Evolutionary conservation across 2,329 filamentous ascomycete species (phyloP).

Genomic region (Aspergillus unguis): DNA sequence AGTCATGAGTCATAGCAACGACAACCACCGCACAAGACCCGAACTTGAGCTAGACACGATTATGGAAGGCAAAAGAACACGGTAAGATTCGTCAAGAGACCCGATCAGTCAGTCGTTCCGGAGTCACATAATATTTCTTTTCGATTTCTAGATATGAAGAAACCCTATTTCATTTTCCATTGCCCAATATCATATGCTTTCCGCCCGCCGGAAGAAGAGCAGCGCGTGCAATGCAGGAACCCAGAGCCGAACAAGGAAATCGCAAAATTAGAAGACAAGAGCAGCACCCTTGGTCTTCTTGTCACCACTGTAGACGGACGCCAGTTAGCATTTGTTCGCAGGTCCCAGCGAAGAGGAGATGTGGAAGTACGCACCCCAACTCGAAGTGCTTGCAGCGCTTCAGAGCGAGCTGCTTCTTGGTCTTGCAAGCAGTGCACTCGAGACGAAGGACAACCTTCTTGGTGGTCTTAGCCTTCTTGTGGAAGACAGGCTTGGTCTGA

Average conservation of each 20-base stretch:
- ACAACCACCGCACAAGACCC: background rate
- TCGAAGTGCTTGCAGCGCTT: slow-evolving; percentile 99
- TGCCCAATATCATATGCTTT: slow-evolving; percentile 37
- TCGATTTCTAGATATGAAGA: slow-evolving; percentile 36
- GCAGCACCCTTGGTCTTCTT: slow-evolving; percentile 99
- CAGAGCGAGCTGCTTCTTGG: slow-evolving; percentile 93
- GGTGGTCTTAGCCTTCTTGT: slow-evolving; percentile 99
- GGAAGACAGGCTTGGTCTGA: slow-evolving; percentile 99
- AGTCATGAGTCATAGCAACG: background rate
- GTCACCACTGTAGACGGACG: slow-evolving; percentile 71
- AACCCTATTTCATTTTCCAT: slow-evolving; percentile 44
- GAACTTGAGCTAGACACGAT: background rate
- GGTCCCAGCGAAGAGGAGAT: too few species aligned
- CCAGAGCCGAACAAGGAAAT: slow-evolving; percentile 44
- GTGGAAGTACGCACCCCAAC: slow-evolving; percentile 71
- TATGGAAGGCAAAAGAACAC: background rate
- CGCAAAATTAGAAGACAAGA: slow-evolving; percentile 87
- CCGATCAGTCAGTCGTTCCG: slow-evolving; percentile 27
- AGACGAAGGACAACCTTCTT: slow-evolving; percentile 99
- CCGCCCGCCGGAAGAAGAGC: slow-evolving; percentile 32
- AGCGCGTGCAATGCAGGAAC: slow-evolving; percentile 40
- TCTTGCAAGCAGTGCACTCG: slow-evolving; percentile 97
- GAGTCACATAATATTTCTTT: slow-evolving; percentile 35
- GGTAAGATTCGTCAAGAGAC: slow-evolving; percentile 24
- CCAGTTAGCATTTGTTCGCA: slow-evolving; percentile 41